Conservation (phyloP, 2,329 filamentous ascomycete species). For the Coniochaeta ligniaria region DNA sequence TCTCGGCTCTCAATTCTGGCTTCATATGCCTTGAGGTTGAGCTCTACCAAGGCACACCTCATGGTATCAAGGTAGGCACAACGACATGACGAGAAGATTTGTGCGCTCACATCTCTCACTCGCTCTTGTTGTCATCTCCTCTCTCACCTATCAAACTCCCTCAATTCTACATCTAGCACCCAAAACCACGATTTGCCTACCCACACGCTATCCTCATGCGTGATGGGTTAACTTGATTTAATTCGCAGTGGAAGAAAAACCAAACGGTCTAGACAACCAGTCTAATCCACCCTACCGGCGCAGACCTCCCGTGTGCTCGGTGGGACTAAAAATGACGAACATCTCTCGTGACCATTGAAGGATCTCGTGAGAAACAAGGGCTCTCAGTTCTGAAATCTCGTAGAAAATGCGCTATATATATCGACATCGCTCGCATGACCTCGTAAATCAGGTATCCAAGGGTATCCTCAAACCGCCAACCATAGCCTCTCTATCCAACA, state of each 20-base stretch:
- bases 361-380: not conserved
- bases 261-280: conserved; percentile 59
- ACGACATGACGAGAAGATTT: not conserved
- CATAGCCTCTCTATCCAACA: not conserved
- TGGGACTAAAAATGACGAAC: conserved; percentile 60
- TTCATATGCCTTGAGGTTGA: not conserved
- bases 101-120: not conserved
- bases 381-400: no score
- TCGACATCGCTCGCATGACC: not conserved
- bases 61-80: not conserved
- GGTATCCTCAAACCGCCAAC: not conserved
- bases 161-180: conserved; percentile 1
- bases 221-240: conserved; percentile 53
- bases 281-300: conserved; percentile 60
- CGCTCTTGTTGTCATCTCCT: not conserved
- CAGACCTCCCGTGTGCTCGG: conserved; percentile 44
- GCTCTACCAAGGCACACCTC: not conserved
- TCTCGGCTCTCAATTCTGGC: not conserved
- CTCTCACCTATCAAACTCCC: not conserved
- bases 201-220: conserved; percentile 51
- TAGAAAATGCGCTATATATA: not conserved
- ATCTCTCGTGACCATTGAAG: conserved; percentile 18
- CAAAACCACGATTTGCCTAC: conserved; percentile 54
- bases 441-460: not conserved
- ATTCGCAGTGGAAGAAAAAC: conserved; percentile 55